phyloP scores from a whole-genome alignment of 768 basidiomycete genomes.

The Boletus pseudo-olivaceus region DNA sequence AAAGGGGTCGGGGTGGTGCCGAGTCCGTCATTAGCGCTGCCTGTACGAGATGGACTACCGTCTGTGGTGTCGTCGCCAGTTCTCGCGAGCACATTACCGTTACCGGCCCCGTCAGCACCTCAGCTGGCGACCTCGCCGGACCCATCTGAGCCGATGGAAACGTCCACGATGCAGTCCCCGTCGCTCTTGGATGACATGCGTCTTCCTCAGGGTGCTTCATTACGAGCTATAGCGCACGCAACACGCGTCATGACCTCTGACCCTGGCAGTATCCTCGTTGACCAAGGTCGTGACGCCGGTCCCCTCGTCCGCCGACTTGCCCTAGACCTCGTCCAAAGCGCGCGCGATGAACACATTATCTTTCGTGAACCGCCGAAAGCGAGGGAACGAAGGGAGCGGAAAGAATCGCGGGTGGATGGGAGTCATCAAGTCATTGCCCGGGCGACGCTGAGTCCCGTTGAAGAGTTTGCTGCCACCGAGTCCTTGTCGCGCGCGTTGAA shows the following conservation, averaged over 20 bases:
- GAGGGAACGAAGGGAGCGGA: conserved; percentile 45
- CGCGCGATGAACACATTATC: conserved; percentile 60
- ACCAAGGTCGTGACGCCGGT: conserved; percentile 63
- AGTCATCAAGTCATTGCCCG: conserved; percentile 33
- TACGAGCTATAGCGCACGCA: conserved; percentile 77
- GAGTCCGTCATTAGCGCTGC: conserved; percentile 10
- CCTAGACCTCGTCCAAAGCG: conserved; percentile 61
- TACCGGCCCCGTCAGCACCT: conserved; percentile 22
- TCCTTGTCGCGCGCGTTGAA: conserved; percentile 47
- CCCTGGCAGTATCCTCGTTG: conserved; percentile 67
- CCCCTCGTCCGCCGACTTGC: conserved; percentile 62
- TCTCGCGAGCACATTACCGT: conserved; percentile 11
- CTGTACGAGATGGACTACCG: conserved; percentile 12
- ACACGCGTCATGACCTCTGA: conserved; percentile 86
- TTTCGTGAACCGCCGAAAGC: conserved; percentile 36
- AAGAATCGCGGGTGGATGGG: conserved; percentile 26
- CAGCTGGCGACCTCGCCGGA: conserved; percentile 27
- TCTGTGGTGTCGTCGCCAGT: conserved; percentile 22
- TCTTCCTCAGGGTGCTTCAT: conserved; percentile 55
- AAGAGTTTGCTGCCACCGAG: conserved; percentile 42
- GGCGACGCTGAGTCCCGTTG: conserved; percentile 42
- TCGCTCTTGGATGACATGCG: conserved; percentile 28
- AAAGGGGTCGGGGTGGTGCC: conserved; percentile 25
- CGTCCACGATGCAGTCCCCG: conserved; percentile 27
- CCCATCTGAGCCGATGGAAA: conserved; percentile 22